Percentiles rank a stretch among this genome's conserved stretches.
These are phyloP conservation scores for Ascoidea asiatica DNA, from an alignment of 805 yeast genomes.

Conservation along the genomic window DNA sequence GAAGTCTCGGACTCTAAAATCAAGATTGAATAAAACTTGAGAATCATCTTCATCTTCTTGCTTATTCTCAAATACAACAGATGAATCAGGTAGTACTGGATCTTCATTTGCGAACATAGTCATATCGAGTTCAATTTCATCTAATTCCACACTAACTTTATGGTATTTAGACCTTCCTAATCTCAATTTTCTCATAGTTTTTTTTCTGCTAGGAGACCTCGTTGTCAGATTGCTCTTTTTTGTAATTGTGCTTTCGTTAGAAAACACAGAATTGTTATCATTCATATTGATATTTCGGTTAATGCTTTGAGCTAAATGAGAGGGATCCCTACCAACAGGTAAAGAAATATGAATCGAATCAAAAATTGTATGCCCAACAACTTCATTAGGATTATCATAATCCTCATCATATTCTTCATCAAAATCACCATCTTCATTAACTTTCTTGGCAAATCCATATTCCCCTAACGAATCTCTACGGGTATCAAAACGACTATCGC, in stretches of 20 bases:
- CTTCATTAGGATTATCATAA: slow-evolving; percentile 9
- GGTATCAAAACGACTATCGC: not conserved
- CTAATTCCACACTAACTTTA: slow-evolving; percentile 43
- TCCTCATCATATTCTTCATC: slow-evolving; percentile 9
- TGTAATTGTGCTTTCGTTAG: not conserved
- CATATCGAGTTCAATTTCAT: slow-evolving; percentile 36
- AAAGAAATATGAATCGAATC: slow-evolving; percentile 67
- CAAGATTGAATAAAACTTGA: slow-evolving; percentile 35
- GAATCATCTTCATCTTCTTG: slow-evolving; percentile 17
- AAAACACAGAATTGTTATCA: slow-evolving; percentile 3
- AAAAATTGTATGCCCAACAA: slow-evolving; percentile 53
- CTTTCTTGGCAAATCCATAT: slow-evolving; percentile 7
- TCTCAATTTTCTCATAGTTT: slow-evolving; percentile 28
- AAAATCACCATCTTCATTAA: slow-evolving; percentile 6
- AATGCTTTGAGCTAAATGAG: slow-evolving; percentile 34
- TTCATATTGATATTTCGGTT: slow-evolving; percentile 27
- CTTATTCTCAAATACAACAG: slow-evolving; percentile 11
- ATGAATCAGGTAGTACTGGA: slow-evolving; percentile 21
- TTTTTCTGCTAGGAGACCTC: slow-evolving; percentile 16
- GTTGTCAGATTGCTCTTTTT: too few relatives aligned
- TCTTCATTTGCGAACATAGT: slow-evolving; percentile 32
- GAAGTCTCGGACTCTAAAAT: slow-evolving; percentile 36
- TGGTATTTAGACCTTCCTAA: slow-evolving; percentile 53
- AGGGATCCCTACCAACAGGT: slow-evolving; percentile 33
- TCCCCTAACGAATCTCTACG: slow-evolving; percentile 11